phyloP scores from a whole-genome alignment of 805 yeast species.

The Diddensiella caesifluorescens region DNA sequence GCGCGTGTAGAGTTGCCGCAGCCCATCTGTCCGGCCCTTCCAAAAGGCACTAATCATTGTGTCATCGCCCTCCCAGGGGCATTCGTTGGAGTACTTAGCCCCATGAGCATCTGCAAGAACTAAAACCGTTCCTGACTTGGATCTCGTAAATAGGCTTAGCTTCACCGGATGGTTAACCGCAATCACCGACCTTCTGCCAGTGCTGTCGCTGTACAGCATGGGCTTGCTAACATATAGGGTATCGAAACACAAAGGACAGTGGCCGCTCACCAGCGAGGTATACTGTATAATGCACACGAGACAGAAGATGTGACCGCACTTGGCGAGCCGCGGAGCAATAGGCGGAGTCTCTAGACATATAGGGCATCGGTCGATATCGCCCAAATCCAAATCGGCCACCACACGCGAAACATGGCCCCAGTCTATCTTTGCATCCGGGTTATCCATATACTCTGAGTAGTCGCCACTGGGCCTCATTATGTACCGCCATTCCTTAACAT shows the following conservation, averaged over 20 bases:
- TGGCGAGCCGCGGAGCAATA: slow-evolving; percentile 12
- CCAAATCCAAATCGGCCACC: slow-evolving; percentile 10
- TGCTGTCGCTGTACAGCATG: slow-evolving; percentile 1
- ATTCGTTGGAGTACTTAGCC: too few species aligned
- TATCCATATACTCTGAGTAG: neutral
- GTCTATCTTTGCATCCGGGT: slow-evolving; percentile 1
- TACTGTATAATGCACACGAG: slow-evolving; percentile 12
- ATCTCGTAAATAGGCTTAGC: slow-evolving; percentile 3
- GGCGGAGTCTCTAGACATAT: slow-evolving; percentile 16
- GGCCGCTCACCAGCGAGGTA: slow-evolving; percentile 2
- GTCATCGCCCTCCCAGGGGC: neutral
- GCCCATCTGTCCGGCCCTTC: neutral
- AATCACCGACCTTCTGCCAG: too few species aligned
- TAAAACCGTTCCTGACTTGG: slow-evolving; percentile 3
- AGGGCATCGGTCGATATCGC: slow-evolving; percentile 16
- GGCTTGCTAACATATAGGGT: slow-evolving; percentile 9
- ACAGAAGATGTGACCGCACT: slow-evolving; percentile 15
- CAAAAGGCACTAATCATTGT: neutral
- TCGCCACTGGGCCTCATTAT: slow-evolving; percentile 4
- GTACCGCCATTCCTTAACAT: slow-evolving; percentile 12
- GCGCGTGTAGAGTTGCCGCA: neutral
- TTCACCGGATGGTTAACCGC: too few species aligned
- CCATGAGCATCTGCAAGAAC: neutral
- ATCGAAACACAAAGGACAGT: slow-evolving; percentile 13
- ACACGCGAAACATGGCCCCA: slow-evolving; percentile 12